Evolutionary conservation across 805 yeast species (phyloP), one percentile per base, ranked within the genome.

Genomic region (Suhomyces emberorum): DNA sequence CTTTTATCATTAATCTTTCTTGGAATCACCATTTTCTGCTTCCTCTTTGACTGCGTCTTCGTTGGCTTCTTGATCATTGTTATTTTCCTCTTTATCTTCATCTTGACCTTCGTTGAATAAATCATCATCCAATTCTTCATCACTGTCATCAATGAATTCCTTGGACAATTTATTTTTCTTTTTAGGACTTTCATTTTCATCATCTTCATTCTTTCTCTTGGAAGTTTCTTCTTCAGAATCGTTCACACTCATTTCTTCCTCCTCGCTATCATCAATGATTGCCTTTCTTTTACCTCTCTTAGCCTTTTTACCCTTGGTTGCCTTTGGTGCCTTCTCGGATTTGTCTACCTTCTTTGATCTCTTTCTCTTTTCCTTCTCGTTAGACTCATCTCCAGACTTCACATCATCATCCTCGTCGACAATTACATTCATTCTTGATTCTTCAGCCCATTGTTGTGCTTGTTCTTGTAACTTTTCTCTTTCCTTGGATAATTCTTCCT

Each of bases 371-470:
- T 55, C 56, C 28, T 46, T 43, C 25, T 43, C 43, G 6, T 47
- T 49, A 4, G 23, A n/a, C 6, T 33, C 38, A 2, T 39, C 42
- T 9, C 35, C 38, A 10, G 15, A 25, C 12, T 32, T 18, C 34
- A 62, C 62, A 29, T 63, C 67, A n/a, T 61, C 66, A 4, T 59
- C 58, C 7, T 59, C 63, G 17, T 73, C 63, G n/a, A 49, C 68
- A 7, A 55, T 57, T n/a, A 54, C 56, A 18, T 54, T 51, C 53
- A 55, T 46, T 38, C 70, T 52, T 10, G 68, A 44, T 46, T 75
- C 77, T 41, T 65, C 72, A 37, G 77, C 78, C 74, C 74, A 69
- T 46, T 63, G 65, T 59, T 57, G 68, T 28, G 76, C 77, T 48
- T 73, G 80, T 36, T 72, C 82, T 42, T 72, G 68, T 47, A 67